A percentile compares a stretch with the other conserved stretches of the same genome.
These are phyloP conservation scores for Monosporascus sp. DNA, from an alignment of 2,329 filamentous ascomycete genomes.

Conservation along the genomic window DNA sequence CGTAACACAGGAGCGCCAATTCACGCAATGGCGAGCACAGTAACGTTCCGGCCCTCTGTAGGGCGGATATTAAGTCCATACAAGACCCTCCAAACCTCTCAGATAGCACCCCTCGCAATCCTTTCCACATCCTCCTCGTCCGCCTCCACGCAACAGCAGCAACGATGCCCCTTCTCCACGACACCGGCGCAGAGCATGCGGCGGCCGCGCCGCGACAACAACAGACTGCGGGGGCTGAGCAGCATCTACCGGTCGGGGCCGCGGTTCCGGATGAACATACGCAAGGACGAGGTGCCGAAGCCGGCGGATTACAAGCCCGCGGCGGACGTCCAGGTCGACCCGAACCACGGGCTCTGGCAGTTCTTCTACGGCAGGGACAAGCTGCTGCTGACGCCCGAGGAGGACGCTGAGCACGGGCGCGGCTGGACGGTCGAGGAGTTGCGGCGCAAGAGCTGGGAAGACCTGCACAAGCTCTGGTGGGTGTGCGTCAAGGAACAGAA, in stretches of 20 bases:
- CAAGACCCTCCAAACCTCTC: constrained; percentile 9
- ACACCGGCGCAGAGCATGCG: constrained; percentile 23
- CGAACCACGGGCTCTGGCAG: constrained; percentile 82
- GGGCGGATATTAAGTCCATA: constrained; percentile 21
- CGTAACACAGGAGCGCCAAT: constrained; percentile 1
- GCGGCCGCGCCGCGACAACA: constrained; percentile 61
- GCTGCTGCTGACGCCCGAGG: constrained; percentile 65
- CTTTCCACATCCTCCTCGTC: constrained; percentile 6
- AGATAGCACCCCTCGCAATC: constrained; percentile 9
- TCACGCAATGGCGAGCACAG: constrained; percentile 24
- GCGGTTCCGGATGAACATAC: constrained; percentile 68
- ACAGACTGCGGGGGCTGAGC: constrained; percentile 75
- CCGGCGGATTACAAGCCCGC: constrained; percentile 60
- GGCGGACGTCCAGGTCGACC: constrained; percentile 51
- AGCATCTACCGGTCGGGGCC: constrained; percentile 73
- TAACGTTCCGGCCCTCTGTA: constrained; percentile 25
- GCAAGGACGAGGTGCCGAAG: constrained; percentile 65
- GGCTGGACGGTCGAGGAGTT: constrained; percentile 83
- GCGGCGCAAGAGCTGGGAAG: constrained; percentile 85
- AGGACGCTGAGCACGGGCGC: constrained; percentile 69
- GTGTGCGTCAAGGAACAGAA: constrained; percentile 89
- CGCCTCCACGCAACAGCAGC: constrained; percentile 1
- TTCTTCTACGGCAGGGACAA: constrained; percentile 76
- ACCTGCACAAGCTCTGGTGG: constrained; percentile 92
- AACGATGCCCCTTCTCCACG: constrained; percentile 27